Evolutionary conservation across 306 rosid species (phyloP).

Genomic region (Geum urbanum): DNA sequence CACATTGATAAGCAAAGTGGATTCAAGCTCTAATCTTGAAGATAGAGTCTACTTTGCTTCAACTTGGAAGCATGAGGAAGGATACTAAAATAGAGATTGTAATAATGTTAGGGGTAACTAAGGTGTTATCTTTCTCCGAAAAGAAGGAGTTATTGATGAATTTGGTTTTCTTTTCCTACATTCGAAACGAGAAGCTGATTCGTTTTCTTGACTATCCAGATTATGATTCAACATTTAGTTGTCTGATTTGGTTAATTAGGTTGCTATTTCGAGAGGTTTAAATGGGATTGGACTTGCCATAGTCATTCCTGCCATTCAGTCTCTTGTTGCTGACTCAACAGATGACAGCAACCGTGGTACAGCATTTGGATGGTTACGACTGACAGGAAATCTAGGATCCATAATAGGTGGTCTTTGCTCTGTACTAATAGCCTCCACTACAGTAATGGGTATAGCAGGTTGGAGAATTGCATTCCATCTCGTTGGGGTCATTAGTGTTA

Average conservation of each 20-base stretch:
- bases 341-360: conserved; percentile 63
- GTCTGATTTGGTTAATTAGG: conserved; percentile 34
- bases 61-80: not conserved
- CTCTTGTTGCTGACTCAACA: conserved; percentile 81
- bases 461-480: conserved; percentile 85
- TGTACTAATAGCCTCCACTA: conserved; percentile 59
- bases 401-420: conserved; percentile 68
- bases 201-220: conserved; percentile 2
- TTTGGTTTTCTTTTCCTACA: not conserved
- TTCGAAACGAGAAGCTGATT: not conserved
- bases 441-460: conserved; percentile 71
- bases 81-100: not conserved
- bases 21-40: not conserved
- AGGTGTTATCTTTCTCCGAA: not conserved
- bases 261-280: conserved; percentile 83
- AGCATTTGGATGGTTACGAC: conserved; percentile 78
- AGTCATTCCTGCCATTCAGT: conserved; percentile 71
- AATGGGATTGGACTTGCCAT: conserved; percentile 92
- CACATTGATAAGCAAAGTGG: not conserved
- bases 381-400: conserved; percentile 63
- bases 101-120: not conserved
- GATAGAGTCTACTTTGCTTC: not conserved
- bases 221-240: conserved; percentile 7
- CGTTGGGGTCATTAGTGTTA: conserved; percentile 64
- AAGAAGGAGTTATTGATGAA: not conserved